Conservation (phyloP, 352 stramenopile genomes). For the Globisporangium acanthophoron region DNA sequence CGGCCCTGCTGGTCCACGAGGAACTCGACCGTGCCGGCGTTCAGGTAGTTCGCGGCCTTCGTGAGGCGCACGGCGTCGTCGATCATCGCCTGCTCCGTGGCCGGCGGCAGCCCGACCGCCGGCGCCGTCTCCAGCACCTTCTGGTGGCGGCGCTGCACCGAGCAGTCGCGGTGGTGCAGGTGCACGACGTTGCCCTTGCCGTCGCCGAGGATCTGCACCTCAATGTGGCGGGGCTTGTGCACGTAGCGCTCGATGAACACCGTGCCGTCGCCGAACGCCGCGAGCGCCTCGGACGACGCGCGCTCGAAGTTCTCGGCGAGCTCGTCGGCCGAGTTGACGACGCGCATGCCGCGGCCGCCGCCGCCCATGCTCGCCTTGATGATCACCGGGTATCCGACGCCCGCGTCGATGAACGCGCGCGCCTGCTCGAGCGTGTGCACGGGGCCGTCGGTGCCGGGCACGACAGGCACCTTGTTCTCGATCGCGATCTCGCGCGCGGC, state of each 20-base stretch:
- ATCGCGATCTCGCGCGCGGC: slow-evolving; percentile 86
- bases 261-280: slow-evolving; percentile 92
- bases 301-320: slow-evolving; percentile 86
- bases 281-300: slow-evolving; percentile 81
- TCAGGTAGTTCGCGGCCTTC: slow-evolving; percentile 91
- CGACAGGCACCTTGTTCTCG: slow-evolving; percentile 83
- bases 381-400: slow-evolving; percentile 94
- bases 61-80: slow-evolving; percentile 90
- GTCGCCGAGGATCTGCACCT: slow-evolving; percentile 97
- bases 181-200: slow-evolving; percentile 92
- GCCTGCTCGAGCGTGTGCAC: slow-evolving; percentile 89
- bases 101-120: slow-evolving; percentile 73
- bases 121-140: slow-evolving; percentile 97
- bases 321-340: slow-evolving; percentile 80
- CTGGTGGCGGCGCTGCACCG: slow-evolving; percentile 96
- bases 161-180: slow-evolving; percentile 97
- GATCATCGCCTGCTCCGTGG: slow-evolving; percentile 90
- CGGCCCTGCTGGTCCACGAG: slow-evolving; percentile 91
- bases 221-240: slow-evolving; percentile 94
- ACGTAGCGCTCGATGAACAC: slow-evolving; percentile 97
- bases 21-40: slow-evolving; percentile 98
- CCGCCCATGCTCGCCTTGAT: slow-evolving; percentile 98
- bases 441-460: slow-evolving; percentile 87
- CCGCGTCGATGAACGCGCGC: slow-evolving; percentile 85
- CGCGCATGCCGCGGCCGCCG: slow-evolving; percentile 96